Conservation (phyloP, 2,329 filamentous ascomycete genomes). For the Talaromyces sp. region DNA sequence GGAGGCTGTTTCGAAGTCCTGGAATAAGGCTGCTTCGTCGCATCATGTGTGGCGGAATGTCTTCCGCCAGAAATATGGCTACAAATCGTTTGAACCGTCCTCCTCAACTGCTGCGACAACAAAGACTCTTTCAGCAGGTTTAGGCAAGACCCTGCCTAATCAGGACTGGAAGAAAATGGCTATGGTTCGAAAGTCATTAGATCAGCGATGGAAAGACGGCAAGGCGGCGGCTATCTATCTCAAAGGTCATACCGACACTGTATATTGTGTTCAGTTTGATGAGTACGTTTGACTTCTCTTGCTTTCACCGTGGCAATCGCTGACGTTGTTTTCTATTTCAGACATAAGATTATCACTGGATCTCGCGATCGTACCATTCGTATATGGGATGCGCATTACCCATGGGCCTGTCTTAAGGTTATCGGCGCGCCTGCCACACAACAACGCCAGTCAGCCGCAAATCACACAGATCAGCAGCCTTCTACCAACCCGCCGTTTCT, state of each 20-base stretch:
- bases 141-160: slow-evolving; percentile 51
- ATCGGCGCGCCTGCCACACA: slow-evolving; percentile 57
- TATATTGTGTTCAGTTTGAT: slow-evolving; percentile 97
- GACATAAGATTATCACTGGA: slow-evolving; percentile 91
- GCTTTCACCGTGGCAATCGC: neutral
- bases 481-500: slow-evolving; percentile 40
- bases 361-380: slow-evolving; percentile 93
- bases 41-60: slow-evolving; percentile 58
- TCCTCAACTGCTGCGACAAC: slow-evolving; percentile 32
- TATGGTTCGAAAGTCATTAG: slow-evolving; percentile 67
- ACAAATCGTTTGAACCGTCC: slow-evolving; percentile 35
- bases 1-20: slow-evolving; percentile 53
- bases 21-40: slow-evolving; percentile 53
- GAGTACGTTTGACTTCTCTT: slow-evolving; percentile 59
- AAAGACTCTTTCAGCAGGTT: slow-evolving; percentile 47
- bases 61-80: slow-evolving; percentile 53
- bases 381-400: slow-evolving; percentile 87
- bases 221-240: slow-evolving; percentile 80
- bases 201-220: slow-evolving; percentile 72
- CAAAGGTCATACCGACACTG: slow-evolving; percentile 88
- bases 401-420: slow-evolving; percentile 72
- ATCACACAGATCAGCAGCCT: slow-evolving; percentile 29
- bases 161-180: slow-evolving; percentile 88
- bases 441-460: slow-evolving; percentile 7
- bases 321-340: slow-evolving; percentile 32